Base-by-base conservation (phyloP, 306 rosid species). In the Pueraria montana region DNA sequence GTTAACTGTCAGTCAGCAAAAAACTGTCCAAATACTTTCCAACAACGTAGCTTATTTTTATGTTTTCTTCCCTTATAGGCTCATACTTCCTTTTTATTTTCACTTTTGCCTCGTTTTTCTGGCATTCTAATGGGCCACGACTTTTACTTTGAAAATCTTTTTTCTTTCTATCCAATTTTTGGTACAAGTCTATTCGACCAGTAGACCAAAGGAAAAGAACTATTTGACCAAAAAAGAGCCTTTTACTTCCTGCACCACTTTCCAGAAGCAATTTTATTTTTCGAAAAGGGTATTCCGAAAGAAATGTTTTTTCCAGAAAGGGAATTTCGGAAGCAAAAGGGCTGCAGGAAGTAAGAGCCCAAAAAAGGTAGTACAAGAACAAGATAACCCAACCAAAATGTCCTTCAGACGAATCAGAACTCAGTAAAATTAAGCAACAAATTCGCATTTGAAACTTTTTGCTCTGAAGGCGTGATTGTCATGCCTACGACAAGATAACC, bases 121-220 rank as follows among this genome's bases (percentile, higher is more conserved):
- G 18, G 48, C n/a, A 70, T 48, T 49, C 62, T 43, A 48, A 65
- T 48, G 74, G 82, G 49, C 74, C 82, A 64, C 43, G 38, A 34
- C 40, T 42, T 65, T 26, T 48, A 20, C 74, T 48, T 20, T 66
- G 23, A 46, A 59, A 43, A 45, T 38, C 74, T 14, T 2, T 6
- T 2, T 27, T 9, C n/a, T 46, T 30, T 30, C 4, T 46, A 6
- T 69, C 20, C 6, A 55, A 8, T 40, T 76, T 42, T 40, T 11
- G 2, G 52, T 38, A 34, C 32, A 18, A 11, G 11, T 20, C 20
- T 13, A 24, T 6, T 1, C 38, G 40, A 66, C 27, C 27, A 66
- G 48, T 63, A 14, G 13, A 59, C 65, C 43, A 1, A 63, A 7
- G 6, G n/a, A 16, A 36, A 6, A 30, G 1, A 65, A 65, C 48